Evolutionary conservation across 306 rosid species (phyloP), one percentile per base, ranked within the genome.

Genomic region (Sicyos baderoa): DNA sequence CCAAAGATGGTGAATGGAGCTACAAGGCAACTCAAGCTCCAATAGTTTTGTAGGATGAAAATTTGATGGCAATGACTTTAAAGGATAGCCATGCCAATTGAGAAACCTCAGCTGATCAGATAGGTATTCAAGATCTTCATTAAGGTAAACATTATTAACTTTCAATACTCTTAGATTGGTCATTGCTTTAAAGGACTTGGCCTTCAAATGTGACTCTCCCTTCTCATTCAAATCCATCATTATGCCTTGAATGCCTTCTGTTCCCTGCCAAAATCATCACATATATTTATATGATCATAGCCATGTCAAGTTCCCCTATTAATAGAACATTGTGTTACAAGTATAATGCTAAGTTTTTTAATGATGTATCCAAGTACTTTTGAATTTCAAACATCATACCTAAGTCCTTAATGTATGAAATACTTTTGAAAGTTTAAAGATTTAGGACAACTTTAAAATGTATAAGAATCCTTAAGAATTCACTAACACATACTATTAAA

Each of bases 121-220:
- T 11, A 74, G 78, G 17, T 49, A 74, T 21, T 40, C 29, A 23
- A 63, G n/a, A 0, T 23, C 15, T 32, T 21, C 25, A 11, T 50
- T 13, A 32, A 74, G 3, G 13, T 63, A 0, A 14, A 48, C 79
- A 14, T 71, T 79, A 4, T 6, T 12, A 7, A 74, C 12, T 63
- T 68, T 74, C 53, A 78, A 57, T 17, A 78, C 19, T 27, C 72
- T 78, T 1, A 78, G 62, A 22, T 59, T 78, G 15, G 9, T 1
- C 78, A 78, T 78, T 32, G 40, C 42, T 1, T 16, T 32, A 37
- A 78, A 74, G 12, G 81, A 32, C 10, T 74, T 60, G 49, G 25
- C 47, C 17, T 68, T 51, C 54, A 69, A 42, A 14, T 18, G 48
- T 4, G 75, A 52, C 22, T 25, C 60, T 37, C 65, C 53, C 25